Percentiles rank a stretch among this genome's conserved stretches.
These are phyloP conservation scores for Ceratocystis alfenasii DNA, from an alignment of 2,329 filamentous ascomycete genomes.

Conservation along the genomic window DNA sequence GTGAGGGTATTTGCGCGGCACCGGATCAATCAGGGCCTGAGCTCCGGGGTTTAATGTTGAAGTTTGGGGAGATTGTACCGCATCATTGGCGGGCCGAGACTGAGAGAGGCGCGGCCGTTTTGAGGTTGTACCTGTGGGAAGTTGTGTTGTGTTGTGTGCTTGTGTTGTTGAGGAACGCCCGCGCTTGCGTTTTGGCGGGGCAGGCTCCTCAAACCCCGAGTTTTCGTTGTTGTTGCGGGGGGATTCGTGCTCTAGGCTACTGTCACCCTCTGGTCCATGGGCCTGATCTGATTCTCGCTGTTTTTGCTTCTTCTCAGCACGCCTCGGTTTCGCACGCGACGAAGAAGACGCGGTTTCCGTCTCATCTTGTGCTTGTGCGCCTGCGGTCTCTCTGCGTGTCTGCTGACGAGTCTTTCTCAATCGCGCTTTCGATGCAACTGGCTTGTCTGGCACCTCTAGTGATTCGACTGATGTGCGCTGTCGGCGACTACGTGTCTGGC, in stretches of 20 bases:
- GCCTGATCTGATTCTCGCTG: background rate
- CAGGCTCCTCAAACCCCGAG: background rate
- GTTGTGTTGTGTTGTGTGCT: too few relatives aligned
- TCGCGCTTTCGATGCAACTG: background rate
- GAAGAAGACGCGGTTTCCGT: background rate
- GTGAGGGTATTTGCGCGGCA: constrained; percentile 30
- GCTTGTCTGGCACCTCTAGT: background rate
- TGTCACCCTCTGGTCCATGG: background rate
- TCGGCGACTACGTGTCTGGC: constrained; percentile 1
- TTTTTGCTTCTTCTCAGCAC: background rate
- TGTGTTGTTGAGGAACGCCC: background rate
- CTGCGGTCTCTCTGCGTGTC: background rate
- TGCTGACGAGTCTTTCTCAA: background rate
- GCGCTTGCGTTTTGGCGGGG: constrained; percentile 2
- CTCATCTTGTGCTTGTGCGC: background rate
- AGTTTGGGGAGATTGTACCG: background rate
- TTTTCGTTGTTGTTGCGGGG: constrained; percentile 1
- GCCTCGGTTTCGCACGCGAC: background rate
- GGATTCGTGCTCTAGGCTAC: background rate
- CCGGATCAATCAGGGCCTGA: constrained; percentile 29
- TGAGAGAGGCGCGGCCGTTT: background rate
- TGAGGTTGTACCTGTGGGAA: background rate
- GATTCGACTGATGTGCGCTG: background rate
- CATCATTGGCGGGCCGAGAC: background rate
- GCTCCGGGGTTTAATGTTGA: constrained; percentile 1